A percentile compares a stretch with the other conserved stretches of the same genome.
phyloP scores from a whole-genome alignment of 2,329 filamentous ascomycete species.

The Aspergillus caelatus region DNA sequence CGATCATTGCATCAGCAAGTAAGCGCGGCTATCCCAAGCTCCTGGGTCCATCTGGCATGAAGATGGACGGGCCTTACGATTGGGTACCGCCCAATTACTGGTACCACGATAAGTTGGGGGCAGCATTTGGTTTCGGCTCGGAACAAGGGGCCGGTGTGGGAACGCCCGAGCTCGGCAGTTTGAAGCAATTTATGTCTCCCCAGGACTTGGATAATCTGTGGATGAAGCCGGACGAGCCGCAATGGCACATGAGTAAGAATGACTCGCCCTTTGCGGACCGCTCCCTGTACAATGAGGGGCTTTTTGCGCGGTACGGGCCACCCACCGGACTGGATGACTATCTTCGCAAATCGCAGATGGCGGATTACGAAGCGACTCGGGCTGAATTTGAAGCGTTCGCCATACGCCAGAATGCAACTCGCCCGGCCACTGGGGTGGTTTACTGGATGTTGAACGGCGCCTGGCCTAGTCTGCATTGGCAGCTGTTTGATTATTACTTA shows the following conservation, averaged over 20 bases:
- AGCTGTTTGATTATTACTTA: slow-evolving; percentile 66
- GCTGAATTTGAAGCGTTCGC: slow-evolving; percentile 62
- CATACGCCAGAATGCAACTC: slow-evolving; percentile 51
- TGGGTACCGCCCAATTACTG: slow-evolving; percentile 69
- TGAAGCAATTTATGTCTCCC: slow-evolving; percentile 57
- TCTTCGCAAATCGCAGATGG: slow-evolving; percentile 61
- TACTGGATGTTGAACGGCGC: slow-evolving; percentile 72
- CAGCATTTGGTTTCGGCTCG: slow-evolving; percentile 66
- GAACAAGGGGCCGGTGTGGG: slow-evolving; percentile 66
- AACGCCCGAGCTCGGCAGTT: slow-evolving; percentile 59
- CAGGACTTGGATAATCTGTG: slow-evolving; percentile 60
- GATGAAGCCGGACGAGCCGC: slow-evolving; percentile 54
- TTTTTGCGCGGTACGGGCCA: slow-evolving; percentile 56
- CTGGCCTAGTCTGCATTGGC: slow-evolving; percentile 68
- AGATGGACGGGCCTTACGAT: slow-evolving; percentile 69
- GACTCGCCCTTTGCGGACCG: slow-evolving; percentile 60
- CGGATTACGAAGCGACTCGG: slow-evolving; percentile 66
- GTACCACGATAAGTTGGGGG: slow-evolving; percentile 58
- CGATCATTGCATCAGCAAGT: slow-evolving; percentile 61
- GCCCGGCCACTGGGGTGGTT: slow-evolving; percentile 62
- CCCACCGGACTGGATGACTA: slow-evolving; percentile 61
- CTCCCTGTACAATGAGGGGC: slow-evolving; percentile 60
- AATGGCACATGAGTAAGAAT: slow-evolving; percentile 64
- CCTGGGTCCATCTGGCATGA: slow-evolving; percentile 62
- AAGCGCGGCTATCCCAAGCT: slow-evolving; percentile 56